Evolutionary conservation across 2,329 filamentous ascomycete genomes (phyloP), one percentile per base, ranked within the genome.

Genomic region (Ampelomyces quisqualis): DNA sequence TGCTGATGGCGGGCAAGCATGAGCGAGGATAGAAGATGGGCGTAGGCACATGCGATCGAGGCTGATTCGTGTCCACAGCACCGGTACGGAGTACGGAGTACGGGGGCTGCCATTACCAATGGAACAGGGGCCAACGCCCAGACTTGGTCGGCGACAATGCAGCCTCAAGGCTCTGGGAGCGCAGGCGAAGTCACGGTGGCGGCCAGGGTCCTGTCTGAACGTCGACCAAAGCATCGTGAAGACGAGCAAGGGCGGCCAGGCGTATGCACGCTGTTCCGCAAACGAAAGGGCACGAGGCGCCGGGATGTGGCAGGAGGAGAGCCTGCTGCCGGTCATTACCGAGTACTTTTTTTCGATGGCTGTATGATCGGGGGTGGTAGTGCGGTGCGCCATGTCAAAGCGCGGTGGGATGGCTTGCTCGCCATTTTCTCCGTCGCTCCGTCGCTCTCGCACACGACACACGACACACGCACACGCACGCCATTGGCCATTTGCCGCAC

Each of bases 91-190:
- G 26, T 14, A 28, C 26, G 26, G 26, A 28, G 15, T 14, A 28
- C n/a, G 26, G 23, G 26, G 26, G 7, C 20, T 52, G 42, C 50
- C 54, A 45, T 50, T 47, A 43, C 34, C 15, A 19, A 10, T 13
- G 30, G 34, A 29, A 9, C 38, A 45, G 27, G 43, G 40, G 45
- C 37, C 38, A 37, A 34, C 33, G 40, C 27, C 28, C 19, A 29
- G 35, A 48, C 21, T n/a, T 4, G 23, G 40, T 58, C 45, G 51
- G 47, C 49, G 53, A 56, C 38, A 34, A 40, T 35, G 9, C 9
- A 24, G 22, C 22, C 22, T 10, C 9, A 24, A 24, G 22, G 3
- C n/a, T n/a, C n/a, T n/a, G n/a, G n/a, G n/a, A 24, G 22, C 22
- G 7, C 9, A 44, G 45, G 47, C 17, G 21, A 47, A 41, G 41